Evolutionary conservation across 1,284 basidiomycete genomes (phyloP), one percentile per base, ranked within the genome.

Genomic region (Apiotrichum veenhuisii): DNA sequence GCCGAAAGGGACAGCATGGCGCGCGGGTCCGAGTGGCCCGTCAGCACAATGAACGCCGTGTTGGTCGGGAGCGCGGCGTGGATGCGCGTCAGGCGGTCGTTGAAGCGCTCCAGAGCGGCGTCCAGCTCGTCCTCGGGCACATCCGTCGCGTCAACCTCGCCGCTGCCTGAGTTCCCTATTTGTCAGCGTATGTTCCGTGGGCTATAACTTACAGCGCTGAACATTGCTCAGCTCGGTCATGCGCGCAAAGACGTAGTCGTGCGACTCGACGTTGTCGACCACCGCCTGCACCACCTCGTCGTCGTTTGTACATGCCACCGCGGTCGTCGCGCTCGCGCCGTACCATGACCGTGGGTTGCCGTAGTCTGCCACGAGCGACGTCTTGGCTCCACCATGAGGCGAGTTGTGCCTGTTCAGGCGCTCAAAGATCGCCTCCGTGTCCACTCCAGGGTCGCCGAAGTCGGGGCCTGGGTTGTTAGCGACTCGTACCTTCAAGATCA

Each of bases 381-480:
- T 82, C 25, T 76, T 7, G 79, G 44, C 76, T 45, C 5, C 47
- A 37, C 14, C 51, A 57, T 0, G 18, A 1, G 30, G 37, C 40
- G 15, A 45, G 23, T 59, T 61, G 52, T 59, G 69, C n/a, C 90
- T 80, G 42, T 79, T 76, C 78, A 95, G 84, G 25, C 88, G 81
- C 69, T 92, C 89, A 65, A 94, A 92, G 41, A 96, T 87, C 1
- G 86, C 85, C 77, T 96, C 91, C 55, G 82, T 82, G 69, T 93
- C 91, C 7, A 83, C 83, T n/a, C 66, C 64, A 67, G 85, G 87
- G 74, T 91, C 88, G 8, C 92, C 92, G 70, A 88, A 97, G 0
- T 85, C 85, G 0, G 86, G 85, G 0, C 86, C 84, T 84, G 53
- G 9, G n/a, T n/a, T 26, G 50, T 48, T 30, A 57, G 45, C n/a